A percentile compares a stretch with the other conserved stretches of the same genome.
phyloP scores from a whole-genome alignment of 2,329 filamentous ascomycete species.

The Diaporthe ampelina region DNA sequence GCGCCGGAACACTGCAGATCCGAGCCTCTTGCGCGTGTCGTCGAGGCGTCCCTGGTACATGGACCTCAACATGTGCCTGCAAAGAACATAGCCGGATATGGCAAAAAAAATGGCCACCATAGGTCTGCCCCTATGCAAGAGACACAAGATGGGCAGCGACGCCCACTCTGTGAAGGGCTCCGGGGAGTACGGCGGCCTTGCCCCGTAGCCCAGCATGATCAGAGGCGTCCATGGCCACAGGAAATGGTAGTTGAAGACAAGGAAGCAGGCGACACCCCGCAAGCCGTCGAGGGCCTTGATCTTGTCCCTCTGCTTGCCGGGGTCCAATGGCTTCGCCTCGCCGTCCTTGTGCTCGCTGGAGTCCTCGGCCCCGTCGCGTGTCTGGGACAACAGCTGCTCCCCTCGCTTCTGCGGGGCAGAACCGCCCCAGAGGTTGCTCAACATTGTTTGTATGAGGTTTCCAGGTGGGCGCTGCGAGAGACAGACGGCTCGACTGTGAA shows the following conservation, averaged over 20 bases:
- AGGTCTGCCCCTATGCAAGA: slow-evolving; percentile 55
- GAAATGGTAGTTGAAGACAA: slow-evolving; percentile 60
- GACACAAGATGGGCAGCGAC: slow-evolving; percentile 56
- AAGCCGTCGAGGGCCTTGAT: slow-evolving; percentile 57
- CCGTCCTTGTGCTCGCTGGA: background rate
- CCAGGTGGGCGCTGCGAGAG: background rate
- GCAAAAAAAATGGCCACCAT: slow-evolving; percentile 61
- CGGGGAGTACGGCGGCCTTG: slow-evolving; percentile 52
- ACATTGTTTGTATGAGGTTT: slow-evolving; percentile 10
- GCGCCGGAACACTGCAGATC: slow-evolving; percentile 55
- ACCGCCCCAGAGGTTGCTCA: slow-evolving; percentile 27
- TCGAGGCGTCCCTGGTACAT: slow-evolving; percentile 54
- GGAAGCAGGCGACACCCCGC: slow-evolving; percentile 57
- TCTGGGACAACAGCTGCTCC: slow-evolving; percentile 22
- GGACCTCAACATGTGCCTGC: slow-evolving; percentile 53
- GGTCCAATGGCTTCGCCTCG: slow-evolving; percentile 29
- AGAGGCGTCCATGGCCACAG: slow-evolving; percentile 57
- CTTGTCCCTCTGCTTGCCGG: slow-evolving; percentile 49
- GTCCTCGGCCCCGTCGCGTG: slow-evolving; percentile 2
- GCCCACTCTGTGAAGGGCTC: slow-evolving; percentile 52
- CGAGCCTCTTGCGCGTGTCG: slow-evolving; percentile 53
- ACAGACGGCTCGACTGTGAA: background rate
- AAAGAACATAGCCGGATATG: slow-evolving; percentile 59
- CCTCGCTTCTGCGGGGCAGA: slow-evolving; percentile 22
- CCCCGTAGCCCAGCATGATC: slow-evolving; percentile 58